These are phyloP conservation scores for Talaromyces sp. DNA, from an alignment of 2,329 filamentous ascomycete genomes.

Conservation along the genomic window DNA sequence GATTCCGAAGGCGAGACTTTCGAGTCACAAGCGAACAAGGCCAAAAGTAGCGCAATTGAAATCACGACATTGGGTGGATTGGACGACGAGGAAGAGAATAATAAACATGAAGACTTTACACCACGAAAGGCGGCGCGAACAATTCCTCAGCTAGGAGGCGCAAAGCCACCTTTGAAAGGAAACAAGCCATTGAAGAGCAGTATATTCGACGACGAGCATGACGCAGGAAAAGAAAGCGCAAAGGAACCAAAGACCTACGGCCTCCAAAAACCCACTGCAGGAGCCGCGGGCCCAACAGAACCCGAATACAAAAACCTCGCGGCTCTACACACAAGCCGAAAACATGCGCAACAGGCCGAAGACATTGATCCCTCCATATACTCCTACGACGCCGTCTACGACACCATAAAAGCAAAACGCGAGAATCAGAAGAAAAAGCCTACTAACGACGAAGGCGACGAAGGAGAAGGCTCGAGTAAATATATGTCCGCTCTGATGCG, in stretches of 20 bases:
- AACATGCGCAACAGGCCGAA: constrained; percentile 44
- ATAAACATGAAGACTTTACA: constrained; percentile 8
- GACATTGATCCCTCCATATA: constrained; percentile 47
- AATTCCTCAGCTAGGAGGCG: constrained; percentile 13
- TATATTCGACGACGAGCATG: constrained; percentile 37
- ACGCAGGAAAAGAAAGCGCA: constrained; percentile 26
- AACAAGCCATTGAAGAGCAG: constrained; percentile 36
- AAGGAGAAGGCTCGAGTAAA: constrained; percentile 43
- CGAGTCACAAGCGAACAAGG: constrained; percentile 20
- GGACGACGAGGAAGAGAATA: constrained; percentile 20
- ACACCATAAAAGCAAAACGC: constrained; percentile 44
- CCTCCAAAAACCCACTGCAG: constrained; percentile 17
- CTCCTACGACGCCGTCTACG: constrained; percentile 50
- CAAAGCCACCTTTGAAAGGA: constrained; percentile 25
- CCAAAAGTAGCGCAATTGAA: constrained; percentile 26
- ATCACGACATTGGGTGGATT: constrained; percentile 40
- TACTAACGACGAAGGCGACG: constrained; percentile 23
- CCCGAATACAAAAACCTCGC: constrained; percentile 43
- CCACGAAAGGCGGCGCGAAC: constrained; percentile 3
- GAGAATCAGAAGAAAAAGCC: constrained; percentile 25
- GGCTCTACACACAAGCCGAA: constrained; percentile 43
- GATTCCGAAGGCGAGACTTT: constrained; percentile 39
- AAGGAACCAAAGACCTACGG: constrained; percentile 12
- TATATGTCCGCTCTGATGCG: constrained; percentile 60
- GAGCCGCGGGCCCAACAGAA: neutral